Evolutionary conservation across 768 basidiomycete genomes (phyloP).

Genomic region (Mycena latifolia): DNA sequence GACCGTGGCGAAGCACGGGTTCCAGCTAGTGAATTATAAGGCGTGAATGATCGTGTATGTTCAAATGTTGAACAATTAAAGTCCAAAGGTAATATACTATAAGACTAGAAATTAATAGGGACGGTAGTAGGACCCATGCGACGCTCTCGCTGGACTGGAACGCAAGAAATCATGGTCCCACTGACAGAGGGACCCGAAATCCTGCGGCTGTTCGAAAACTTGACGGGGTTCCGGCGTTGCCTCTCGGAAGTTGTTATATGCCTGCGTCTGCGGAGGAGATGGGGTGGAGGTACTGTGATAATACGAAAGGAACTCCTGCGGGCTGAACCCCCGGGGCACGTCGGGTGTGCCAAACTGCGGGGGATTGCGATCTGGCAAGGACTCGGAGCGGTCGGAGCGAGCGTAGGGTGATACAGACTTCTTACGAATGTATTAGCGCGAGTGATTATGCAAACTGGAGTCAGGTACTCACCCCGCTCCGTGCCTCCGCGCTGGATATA

Average conservation of each 20-base stretch:
- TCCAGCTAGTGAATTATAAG: too few species aligned
- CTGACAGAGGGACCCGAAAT: constrained; percentile 17
- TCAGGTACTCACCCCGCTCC: not conserved
- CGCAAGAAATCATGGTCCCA: constrained; percentile 28
- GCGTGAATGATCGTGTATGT: too few species aligned
- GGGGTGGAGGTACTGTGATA: not conserved
- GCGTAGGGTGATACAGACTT: not conserved
- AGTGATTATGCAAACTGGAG: not conserved
- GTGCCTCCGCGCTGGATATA: not conserved
- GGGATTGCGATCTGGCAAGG: constrained; percentile 4
- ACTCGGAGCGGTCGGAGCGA: constrained; percentile 15
- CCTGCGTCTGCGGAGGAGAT: not conserved
- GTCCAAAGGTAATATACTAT: too few species aligned
- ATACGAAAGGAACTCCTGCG: not conserved
- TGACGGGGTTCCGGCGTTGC: too few species aligned
- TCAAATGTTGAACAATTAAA: too few species aligned
- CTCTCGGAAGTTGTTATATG: not conserved
- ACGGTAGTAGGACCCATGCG: not conserved
- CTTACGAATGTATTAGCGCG: not conserved
- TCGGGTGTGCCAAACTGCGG: constrained; percentile 4
- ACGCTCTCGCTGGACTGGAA: not conserved
- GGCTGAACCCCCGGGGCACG: too few species aligned
- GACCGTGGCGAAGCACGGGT: too few species aligned
- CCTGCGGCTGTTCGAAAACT: constrained; percentile 2
- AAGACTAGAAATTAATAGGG: not conserved